Percentiles rank a stretch among this genome's conserved stretches.
Conservation (phyloP, 2,329 filamentous ascomycete genomes). For the Claviceps spartinae region DNA sequence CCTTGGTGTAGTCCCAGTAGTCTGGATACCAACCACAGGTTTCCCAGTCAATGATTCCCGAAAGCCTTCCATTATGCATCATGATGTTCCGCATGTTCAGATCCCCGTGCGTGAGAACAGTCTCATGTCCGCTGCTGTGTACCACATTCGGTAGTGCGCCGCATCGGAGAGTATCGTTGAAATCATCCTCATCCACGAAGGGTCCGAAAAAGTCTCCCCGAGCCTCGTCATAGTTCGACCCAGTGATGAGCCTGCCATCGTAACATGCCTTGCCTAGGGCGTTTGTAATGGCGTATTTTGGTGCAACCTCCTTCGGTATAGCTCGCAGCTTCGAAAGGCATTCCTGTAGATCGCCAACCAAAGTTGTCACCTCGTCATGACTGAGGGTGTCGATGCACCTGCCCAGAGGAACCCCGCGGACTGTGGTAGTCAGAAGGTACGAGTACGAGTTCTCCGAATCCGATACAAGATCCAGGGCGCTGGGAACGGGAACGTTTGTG, state of each 20-base stretch:
- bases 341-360: conserved; percentile 1
- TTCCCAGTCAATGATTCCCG: conserved; percentile 17
- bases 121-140: conserved; percentile 2
- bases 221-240: not conserved
- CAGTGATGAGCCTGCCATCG: not conserved
- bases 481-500: conserved; percentile 2
- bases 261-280: conserved; percentile 1
- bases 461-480: conserved; percentile 3
- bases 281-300: conserved; percentile 1
- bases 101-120: conserved; percentile 30
- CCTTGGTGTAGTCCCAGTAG: conserved; percentile 14
- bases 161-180: conserved; percentile 3
- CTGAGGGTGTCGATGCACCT: conserved; percentile 4
- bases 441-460: not conserved
- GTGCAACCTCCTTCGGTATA: conserved; percentile 2
- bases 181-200: conserved; percentile 6
- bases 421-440: conserved; percentile 3
- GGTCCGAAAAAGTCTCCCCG: conserved; percentile 5
- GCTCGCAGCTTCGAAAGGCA: not conserved
- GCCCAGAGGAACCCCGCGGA: not conserved
- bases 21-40: conserved; percentile 12
- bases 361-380: conserved; percentile 1
- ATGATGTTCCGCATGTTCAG: conserved; percentile 17
- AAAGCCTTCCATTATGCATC: conserved; percentile 13
- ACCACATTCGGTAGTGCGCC: not conserved